Evolutionary conservation across 2,329 filamentous ascomycete genomes (phyloP).

Genomic region (Penicillium digitatum): DNA sequence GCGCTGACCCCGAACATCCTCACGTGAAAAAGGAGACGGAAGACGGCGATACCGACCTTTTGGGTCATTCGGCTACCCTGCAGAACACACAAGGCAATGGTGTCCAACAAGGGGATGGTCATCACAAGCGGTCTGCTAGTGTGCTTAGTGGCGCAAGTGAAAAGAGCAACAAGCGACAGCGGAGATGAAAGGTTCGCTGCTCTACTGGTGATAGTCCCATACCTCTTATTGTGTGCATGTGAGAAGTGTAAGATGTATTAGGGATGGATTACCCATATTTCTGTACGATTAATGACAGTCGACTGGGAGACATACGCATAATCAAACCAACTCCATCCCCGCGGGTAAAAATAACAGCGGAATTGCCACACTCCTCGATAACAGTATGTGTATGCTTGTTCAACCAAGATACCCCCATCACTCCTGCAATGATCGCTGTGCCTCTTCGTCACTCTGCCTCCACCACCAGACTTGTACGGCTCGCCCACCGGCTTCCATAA

Average conservation of each 20-base stretch:
- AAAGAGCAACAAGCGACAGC: slow-evolving; percentile 51
- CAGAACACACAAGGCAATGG: slow-evolving; percentile 4
- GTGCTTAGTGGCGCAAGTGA: slow-evolving; percentile 69
- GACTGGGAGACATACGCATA: slow-evolving; percentile 14
- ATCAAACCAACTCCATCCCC: slow-evolving; percentile 10
- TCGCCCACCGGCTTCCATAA: slow-evolving; percentile 24
- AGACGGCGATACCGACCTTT: slow-evolving; percentile 21
- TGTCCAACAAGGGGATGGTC: slow-evolving; percentile 14
- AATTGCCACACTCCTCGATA: not conserved
- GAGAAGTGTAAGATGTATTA: slow-evolving; percentile 14
- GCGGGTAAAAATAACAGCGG: slow-evolving; percentile 17
- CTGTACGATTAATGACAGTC: slow-evolving; percentile 34
- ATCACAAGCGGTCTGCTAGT: slow-evolving; percentile 76
- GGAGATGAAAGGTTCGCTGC: slow-evolving; percentile 31
- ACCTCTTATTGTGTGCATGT: not conserved
- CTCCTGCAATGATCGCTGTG: not conserved
- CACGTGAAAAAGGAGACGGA: slow-evolving; percentile 37
- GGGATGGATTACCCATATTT: slow-evolving; percentile 25
- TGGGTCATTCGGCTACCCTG: slow-evolving; percentile 16
- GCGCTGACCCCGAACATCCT: slow-evolving; percentile 20
- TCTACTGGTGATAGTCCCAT: not conserved
- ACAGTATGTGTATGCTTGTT: not conserved
- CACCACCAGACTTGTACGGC: slow-evolving; percentile 19
- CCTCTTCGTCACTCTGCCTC: slow-evolving; percentile 5
- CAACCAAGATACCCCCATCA: not conserved